Evolutionary conservation across 2,329 filamentous ascomycete species (phyloP).

Genomic region (Triangularia verruculosa): DNA sequence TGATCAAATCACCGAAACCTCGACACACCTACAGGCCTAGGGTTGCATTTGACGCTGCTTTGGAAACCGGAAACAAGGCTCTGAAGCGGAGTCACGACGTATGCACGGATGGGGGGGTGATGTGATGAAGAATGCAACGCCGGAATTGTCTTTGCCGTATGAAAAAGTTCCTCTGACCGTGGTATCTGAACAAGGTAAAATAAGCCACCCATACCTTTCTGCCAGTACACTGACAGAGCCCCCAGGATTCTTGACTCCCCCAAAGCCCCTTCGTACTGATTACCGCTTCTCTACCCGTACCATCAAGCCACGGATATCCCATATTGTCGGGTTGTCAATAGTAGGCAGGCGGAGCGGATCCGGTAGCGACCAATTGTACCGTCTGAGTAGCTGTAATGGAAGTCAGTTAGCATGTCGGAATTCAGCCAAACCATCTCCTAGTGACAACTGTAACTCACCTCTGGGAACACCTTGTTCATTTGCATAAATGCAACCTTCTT

Average conservation of each 20-base stretch:
- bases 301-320: conserved; percentile 15
- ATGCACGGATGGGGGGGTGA: neutral
- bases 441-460: neutral
- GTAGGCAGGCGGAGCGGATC: conserved; percentile 16
- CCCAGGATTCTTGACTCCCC: neutral
- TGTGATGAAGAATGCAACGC: neutral
- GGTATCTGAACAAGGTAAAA: neutral
- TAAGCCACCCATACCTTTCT: neutral
- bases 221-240: neutral
- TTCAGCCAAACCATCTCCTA: conserved; percentile 9
- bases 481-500: conserved; percentile 18
- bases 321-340: conserved; percentile 8
- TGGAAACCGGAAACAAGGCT: neutral
- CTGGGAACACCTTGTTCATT: conserved; percentile 17
- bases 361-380: conserved; percentile 20
- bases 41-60: neutral
- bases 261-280: neutral
- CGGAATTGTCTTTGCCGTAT: neutral
- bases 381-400: conserved; percentile 14
- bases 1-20: neutral
- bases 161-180: neutral
- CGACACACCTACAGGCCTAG: neutral
- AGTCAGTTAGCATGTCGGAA: neutral
- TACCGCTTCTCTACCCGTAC: conserved; percentile 18
- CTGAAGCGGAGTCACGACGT: neutral